phyloP scores from a whole-genome alignment of 208 protist species.

The Entamoeba nuttalli region DNA sequence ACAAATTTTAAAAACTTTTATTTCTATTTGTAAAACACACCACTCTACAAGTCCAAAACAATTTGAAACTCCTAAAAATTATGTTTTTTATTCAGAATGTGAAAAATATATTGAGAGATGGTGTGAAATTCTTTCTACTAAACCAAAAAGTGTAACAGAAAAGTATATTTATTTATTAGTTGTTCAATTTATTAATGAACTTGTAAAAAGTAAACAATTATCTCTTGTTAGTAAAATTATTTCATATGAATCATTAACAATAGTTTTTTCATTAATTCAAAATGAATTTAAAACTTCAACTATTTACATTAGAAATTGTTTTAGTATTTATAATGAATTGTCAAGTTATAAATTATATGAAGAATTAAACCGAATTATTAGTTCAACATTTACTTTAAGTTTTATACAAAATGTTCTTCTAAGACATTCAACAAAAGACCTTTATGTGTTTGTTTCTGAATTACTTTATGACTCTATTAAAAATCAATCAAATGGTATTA shows the following conservation, averaged over 20 bases:
- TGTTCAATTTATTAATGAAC: background rate
- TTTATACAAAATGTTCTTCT: background rate
- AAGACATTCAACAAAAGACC: background rate
- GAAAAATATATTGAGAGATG: background rate
- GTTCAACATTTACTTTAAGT: background rate
- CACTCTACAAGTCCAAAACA: background rate
- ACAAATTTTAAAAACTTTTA: background rate
- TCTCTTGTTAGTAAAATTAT: background rate
- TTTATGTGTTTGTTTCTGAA: background rate
- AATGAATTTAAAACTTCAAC: background rate
- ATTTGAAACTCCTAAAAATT: background rate
- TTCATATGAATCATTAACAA: background rate
- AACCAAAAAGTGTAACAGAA: background rate
- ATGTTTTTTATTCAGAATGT: background rate
- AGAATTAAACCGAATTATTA: background rate
- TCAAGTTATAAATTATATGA: background rate
- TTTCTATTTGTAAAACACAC: background rate
- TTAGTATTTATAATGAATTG: background rate
- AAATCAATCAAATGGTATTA: background rate
- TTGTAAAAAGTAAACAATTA: background rate
- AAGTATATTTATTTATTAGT: background rate
- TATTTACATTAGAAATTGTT: background rate
- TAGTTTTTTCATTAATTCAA: background rate
- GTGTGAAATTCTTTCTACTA: background rate
- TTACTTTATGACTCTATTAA: background rate